Base-by-base conservation (phyloP, 2,329 filamentous ascomycete species). In the Elsinoe perseae region DNA sequence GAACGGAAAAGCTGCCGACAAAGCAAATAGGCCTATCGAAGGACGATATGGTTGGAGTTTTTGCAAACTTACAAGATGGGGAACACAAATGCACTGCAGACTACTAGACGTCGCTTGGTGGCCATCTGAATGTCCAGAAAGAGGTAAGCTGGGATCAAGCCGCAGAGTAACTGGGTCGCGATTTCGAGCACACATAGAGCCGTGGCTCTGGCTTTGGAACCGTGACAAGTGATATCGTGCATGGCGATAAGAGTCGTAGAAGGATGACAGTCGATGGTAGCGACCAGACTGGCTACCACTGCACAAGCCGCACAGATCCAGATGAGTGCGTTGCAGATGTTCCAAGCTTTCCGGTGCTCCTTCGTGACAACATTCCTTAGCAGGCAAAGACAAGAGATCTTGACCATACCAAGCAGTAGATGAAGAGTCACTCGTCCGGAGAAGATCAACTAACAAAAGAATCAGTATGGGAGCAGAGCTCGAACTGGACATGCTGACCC, bases 261-360 rank as follows among this genome's bases (percentile, higher is more conserved):
- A 25, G 52, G 52, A 10, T 54, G 52, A 14, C 52, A 54, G 16
- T 34, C 34, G 10, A 54, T 23, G 9, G 52, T 43, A 4, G 40
- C 34, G 16, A 43, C 28, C 5, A 54, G 36, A 27, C 36, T n/a
- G 3, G 52, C 52, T 4, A 34, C 52, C 8, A 54, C 23, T 12
- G 34, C 52, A 20, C 52, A 54, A 5, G 16, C 16, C 2, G 40
- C 40, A n/a, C 36, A 54, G 6, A 54, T 43, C 14, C 36, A 27
- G 30, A 54, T 54, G 16, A 54, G 36, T 3, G 43, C n/a, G 20
- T 54, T 54, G 52, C 52, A 54, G 34, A 54, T 25, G 6, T n/a
- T 54, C 52, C 52, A 54, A 9, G 52, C 52, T n/a, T 54, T 54
- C 2, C 27, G 34, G 18, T 43, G 34, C 7, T 54, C 52, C 4